Evolutionary conservation across 352 stramenopile genomes (phyloP).

Genomic region (Pythium diclinum): DNA sequence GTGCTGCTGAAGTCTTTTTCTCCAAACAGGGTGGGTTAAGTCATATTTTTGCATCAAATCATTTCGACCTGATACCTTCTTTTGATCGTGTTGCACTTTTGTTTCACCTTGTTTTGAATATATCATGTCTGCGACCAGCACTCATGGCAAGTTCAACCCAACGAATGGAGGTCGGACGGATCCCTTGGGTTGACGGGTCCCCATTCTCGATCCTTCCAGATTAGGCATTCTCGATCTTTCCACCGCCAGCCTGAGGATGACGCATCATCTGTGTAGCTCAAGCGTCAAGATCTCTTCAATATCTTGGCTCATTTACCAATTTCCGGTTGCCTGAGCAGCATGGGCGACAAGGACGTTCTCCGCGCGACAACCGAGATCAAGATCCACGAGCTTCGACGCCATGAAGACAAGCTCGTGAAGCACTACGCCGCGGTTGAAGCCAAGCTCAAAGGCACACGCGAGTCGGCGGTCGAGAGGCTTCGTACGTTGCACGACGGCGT

Average conservation of each 20-base stretch:
- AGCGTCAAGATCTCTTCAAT: too few species aligned
- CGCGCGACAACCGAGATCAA: slow-evolving; percentile 50
- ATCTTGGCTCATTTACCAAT: neutral
- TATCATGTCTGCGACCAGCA: neutral
- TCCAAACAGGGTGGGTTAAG: neutral
- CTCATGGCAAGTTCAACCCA: neutral
- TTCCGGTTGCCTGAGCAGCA: neutral
- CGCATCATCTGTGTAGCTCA: too few species aligned
- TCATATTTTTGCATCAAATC: neutral
- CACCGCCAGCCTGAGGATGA: neutral
- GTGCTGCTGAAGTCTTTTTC: neutral
- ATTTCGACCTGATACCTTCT: neutral
- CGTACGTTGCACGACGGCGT: slow-evolving; percentile 38
- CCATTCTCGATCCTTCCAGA: neutral
- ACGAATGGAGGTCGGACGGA: neutral
- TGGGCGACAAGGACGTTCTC: slow-evolving; percentile 32
- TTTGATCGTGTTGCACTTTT: neutral
- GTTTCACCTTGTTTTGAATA: neutral
- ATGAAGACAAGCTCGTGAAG: slow-evolving; percentile 39
- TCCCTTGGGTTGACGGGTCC: too few species aligned
- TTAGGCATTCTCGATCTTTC: neutral
- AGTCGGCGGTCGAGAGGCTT: slow-evolving; percentile 19
- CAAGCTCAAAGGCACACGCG: slow-evolving; percentile 7
- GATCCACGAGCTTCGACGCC: slow-evolving; percentile 41
- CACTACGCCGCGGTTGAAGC: slow-evolving; percentile 36